These are phyloP conservation scores for Leucocoprinus birnbaumii DNA, from an alignment of 768 basidiomycete genomes.

Conservation along the genomic window DNA sequence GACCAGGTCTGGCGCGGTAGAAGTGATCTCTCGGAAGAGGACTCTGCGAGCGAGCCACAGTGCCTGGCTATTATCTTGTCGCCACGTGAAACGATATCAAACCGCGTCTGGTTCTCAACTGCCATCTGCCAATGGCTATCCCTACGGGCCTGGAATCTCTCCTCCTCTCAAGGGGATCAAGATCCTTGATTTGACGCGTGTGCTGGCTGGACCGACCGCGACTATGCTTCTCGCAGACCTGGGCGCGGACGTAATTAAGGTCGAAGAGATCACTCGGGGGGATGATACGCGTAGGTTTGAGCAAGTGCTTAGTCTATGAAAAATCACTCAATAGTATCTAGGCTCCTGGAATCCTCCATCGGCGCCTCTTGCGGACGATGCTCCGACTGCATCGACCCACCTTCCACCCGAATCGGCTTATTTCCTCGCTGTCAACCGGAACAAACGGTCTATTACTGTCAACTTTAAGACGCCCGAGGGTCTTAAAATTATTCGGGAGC, in stretches of 20 bases:
- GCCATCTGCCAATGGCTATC: constrained; percentile 16
- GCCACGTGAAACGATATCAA: constrained; percentile 7
- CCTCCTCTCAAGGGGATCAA: constrained; percentile 79
- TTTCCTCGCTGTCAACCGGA: constrained; percentile 85
- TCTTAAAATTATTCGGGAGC: constrained; percentile 65
- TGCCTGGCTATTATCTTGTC: not conserved
- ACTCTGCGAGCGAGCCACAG: not conserved
- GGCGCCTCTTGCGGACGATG: constrained; percentile 44
- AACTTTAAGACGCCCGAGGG: constrained; percentile 84
- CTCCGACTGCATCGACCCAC: constrained; percentile 52
- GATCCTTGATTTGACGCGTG: constrained; percentile 87
- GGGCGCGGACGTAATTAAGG: constrained; percentile 91
- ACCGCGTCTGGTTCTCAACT: constrained; percentile 4
- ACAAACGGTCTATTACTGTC: constrained; percentile 86
- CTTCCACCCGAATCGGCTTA: constrained; percentile 91
- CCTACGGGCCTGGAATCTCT: constrained; percentile 51
- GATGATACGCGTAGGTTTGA: constrained; percentile 79
- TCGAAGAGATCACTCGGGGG: constrained; percentile 76
- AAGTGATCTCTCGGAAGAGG: not conserved
- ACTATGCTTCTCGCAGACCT: constrained; percentile 93
- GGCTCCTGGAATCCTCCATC: constrained; percentile 68
- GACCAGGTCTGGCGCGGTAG: not conserved
- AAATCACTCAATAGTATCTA: constrained; percentile 21
- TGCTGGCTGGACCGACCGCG: constrained; percentile 89
- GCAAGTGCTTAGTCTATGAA: too few species aligned